Percentiles rank a stretch among this genome's conserved stretches.
phyloP scores from a whole-genome alignment of 768 basidiomycete species.

The Favolaschia claudopus region DNA sequence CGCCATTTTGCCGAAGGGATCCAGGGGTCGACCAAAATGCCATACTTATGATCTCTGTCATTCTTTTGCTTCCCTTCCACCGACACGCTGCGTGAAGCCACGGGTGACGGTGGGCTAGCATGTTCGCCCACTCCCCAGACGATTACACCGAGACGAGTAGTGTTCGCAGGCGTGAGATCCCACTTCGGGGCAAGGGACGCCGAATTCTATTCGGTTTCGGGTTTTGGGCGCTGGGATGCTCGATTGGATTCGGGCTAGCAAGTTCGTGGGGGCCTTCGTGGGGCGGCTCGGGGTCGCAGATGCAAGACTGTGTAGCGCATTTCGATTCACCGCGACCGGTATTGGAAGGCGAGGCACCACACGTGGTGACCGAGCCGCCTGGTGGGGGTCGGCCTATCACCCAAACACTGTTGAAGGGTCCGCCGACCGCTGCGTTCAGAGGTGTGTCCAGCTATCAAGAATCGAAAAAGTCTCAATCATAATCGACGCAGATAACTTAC shows the following conservation, averaged over 20 bases:
- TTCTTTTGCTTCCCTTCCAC: not conserved
- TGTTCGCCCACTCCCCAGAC: slow-evolving; percentile 9
- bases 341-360: slow-evolving; percentile 5
- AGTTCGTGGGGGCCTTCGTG: slow-evolving; percentile 4
- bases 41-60: too few relatives aligned
- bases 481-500: slow-evolving; percentile 48
- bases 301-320: slow-evolving; percentile 16
- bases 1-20: too few relatives aligned
- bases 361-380: slow-evolving; percentile 11
- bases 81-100: not conserved
- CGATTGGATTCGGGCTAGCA: slow-evolving; percentile 14
- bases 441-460: slow-evolving; percentile 28
- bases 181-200: slow-evolving; percentile 12
- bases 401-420: slow-evolving; percentile 34
- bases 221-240: slow-evolving; percentile 17
- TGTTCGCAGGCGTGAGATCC: too few relatives aligned
- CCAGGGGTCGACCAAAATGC: too few relatives aligned
- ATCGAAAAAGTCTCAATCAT: not conserved
- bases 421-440: slow-evolving; percentile 51
- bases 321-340: slow-evolving; percentile 14
- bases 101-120: too few relatives aligned
- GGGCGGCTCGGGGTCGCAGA: not conserved
- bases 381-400: not conserved
- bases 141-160: too few relatives aligned
- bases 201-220: slow-evolving; percentile 7